Conservation (phyloP, 306 rosid genomes). For the Pachyrhizus erosus region DNA sequence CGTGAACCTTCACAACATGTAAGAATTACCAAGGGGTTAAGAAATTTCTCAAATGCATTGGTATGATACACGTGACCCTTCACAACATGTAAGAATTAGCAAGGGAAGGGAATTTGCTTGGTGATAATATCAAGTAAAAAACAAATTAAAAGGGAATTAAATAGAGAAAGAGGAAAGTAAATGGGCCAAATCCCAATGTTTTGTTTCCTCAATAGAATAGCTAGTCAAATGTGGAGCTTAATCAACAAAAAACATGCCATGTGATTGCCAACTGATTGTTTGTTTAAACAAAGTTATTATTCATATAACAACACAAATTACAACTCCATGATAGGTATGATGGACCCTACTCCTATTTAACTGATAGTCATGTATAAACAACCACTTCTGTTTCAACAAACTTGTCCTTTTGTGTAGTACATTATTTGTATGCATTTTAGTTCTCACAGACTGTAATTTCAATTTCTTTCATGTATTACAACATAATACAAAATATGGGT, state of each 20-base stretch:
- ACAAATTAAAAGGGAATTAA: not conserved
- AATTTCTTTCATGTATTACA: not conserved
- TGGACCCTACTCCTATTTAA: slow-evolving; percentile 44
- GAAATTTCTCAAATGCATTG: not conserved
- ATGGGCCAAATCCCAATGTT: slow-evolving; percentile 44
- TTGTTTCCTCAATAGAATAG: slow-evolving; percentile 58
- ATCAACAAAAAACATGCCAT: slow-evolving; percentile 57
- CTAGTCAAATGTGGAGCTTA: slow-evolving; percentile 43
- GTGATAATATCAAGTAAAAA: slow-evolving; percentile 5
- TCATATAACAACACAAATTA: slow-evolving; percentile 35
- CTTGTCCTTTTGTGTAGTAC: slow-evolving; percentile 3
- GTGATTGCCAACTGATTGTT: slow-evolving; percentile 70
- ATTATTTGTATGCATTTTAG: slow-evolving; percentile 24
- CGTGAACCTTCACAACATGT: not conserved
- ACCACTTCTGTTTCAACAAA: slow-evolving; percentile 45
- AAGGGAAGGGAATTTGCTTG: not conserved
- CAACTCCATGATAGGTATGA: slow-evolving; percentile 36
- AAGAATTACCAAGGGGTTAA: not conserved
- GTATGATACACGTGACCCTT: not conserved
- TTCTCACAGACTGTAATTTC: slow-evolving; percentile 17
- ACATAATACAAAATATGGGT: not conserved
- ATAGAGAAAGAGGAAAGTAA: slow-evolving; percentile 32
- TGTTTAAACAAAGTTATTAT: slow-evolving; percentile 30
- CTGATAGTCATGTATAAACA: slow-evolving; percentile 31
- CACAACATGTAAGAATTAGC: not conserved